Base-by-base conservation (phyloP, 2,329 filamentous ascomycete species). In the Hypomyces perniciosus region DNA sequence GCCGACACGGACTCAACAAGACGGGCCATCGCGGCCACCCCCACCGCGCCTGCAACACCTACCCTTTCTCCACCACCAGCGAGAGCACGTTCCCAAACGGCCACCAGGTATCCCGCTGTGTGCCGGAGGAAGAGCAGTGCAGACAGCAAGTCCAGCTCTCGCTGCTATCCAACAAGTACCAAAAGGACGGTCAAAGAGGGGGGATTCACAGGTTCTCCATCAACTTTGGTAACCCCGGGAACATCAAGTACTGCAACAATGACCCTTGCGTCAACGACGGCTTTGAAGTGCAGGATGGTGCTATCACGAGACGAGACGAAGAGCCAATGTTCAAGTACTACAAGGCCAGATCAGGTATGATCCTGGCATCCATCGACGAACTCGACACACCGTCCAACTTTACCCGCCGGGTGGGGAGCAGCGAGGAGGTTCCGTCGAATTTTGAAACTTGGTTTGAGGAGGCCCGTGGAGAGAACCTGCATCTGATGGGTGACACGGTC, bases 21-120 rank as follows among this genome's bases (percentile, higher is more conserved):
- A 37, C 47, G 6, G 56, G 57, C 34, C 56, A 56, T 37, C 56
- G 57, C 27, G 46, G 43, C 26, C 44, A 30, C 6, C 44, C 35
- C 2, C 50, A 46, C 39, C 43, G 28, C 10, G 54, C 57, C 3
- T 60, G 57, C 54, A 51, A 59, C 42, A 46, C 50, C 40, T 59
- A 56, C n/a, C 57, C 57, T 10, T 56, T 59, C 38, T 55, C 56
- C 20, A 48, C 38, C 27, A 56, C 48, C 5, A 52, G 43, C 8
- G 37, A 54, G 4, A 50, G 51, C 45, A 42, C 38, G 4, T 43
- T 52, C 26, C 51, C 44, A 42, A 44, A 43, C 8, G 55, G 48
- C 40, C 46, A 56, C 8, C 58, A 53, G 9, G 54, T 59, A 6
- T 58, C 57, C 10, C 55, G 56, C 41, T 59, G 57, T 45, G 57